These are phyloP conservation scores for Suhomyces canberraensis DNA, from an alignment of 805 yeast species.

Conservation along the genomic window DNA sequence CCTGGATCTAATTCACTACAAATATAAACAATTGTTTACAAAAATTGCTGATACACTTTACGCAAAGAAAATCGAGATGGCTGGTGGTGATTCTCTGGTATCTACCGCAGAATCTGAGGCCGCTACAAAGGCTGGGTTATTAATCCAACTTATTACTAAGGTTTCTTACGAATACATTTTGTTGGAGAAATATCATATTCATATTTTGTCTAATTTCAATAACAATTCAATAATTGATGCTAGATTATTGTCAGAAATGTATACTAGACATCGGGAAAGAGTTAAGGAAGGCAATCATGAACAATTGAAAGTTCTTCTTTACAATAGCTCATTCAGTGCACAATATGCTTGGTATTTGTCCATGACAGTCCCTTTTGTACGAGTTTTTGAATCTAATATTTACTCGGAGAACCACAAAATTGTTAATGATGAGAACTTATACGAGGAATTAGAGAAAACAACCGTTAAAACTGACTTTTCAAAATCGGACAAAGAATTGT, in stretches of 20 bases:
- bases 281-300: conserved; percentile 14
- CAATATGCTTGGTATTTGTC: conserved; percentile 40
- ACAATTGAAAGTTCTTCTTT: conserved; percentile 31
- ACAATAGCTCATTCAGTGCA: conserved; percentile 30
- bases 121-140: background rate
- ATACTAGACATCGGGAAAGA: conserved; percentile 17
- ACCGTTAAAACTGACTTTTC: conserved; percentile 17
- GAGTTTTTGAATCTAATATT: conserved; percentile 32
- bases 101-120: background rate
- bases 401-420: conserved; percentile 23
- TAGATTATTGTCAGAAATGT: conserved; percentile 21
- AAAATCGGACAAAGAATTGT: conserved; percentile 21
- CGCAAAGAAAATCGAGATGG: conserved; percentile 25
- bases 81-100: conserved; percentile 14
- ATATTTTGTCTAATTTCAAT: conserved; percentile 32
- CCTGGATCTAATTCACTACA: conserved; percentile 24
- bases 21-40: conserved; percentile 24
- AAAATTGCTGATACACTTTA: conserved; percentile 26
- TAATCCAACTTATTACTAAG: conserved; percentile 32
- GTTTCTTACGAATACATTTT: conserved; percentile 37
- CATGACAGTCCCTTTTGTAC: conserved; percentile 33
- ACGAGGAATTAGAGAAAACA: conserved; percentile 4
- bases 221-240: conserved; percentile 30
- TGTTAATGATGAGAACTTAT: conserved; percentile 13
- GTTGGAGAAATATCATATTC: conserved; percentile 38